A percentile compares a stretch with the other conserved stretches of the same genome.
Evolutionary conservation across 352 stramenopile species (phyloP).

Genomic region (Globisporangium radiosum): DNA sequence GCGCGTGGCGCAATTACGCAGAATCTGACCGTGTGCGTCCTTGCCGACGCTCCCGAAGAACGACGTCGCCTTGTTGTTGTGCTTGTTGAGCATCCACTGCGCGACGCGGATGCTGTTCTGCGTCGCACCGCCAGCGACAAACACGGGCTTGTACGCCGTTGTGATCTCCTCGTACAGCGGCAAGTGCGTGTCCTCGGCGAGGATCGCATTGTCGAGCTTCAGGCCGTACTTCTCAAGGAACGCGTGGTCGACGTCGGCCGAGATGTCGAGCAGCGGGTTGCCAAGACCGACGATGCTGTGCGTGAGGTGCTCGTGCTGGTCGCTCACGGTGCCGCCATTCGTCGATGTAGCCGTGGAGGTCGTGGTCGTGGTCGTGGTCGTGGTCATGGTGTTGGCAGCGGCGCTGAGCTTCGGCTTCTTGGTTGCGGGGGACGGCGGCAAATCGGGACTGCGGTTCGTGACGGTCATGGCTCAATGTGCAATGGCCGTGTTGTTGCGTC

Average conservation of each 20-base stretch:
- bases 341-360: background rate
- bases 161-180: constrained; percentile 95
- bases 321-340: constrained; percentile 7
- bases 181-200: constrained; percentile 97
- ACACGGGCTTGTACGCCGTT: constrained; percentile 88
- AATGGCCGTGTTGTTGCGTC: constrained; percentile 4
- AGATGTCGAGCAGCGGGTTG: constrained; percentile 99
- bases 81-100: constrained; percentile 97
- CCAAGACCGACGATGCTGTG: constrained; percentile 92
- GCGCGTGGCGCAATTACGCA: constrained; percentile 89
- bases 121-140: constrained; percentile 96
- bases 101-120: constrained; percentile 99
- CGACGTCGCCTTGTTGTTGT: constrained; percentile 80
- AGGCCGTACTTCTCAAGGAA: constrained; percentile 97
- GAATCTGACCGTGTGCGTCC: constrained; percentile 90
- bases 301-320: constrained; percentile 46
- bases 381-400: background rate
- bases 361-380: background rate
- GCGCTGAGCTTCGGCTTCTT: constrained; percentile 16
- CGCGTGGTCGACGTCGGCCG: constrained; percentile 88
- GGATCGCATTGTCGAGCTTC: constrained; percentile 94
- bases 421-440: constrained; percentile 16
- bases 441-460: constrained; percentile 11
- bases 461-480: constrained; percentile 4
- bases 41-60: constrained; percentile 97